These are phyloP conservation scores for Wickerhamomyces silvicola DNA, from an alignment of 805 yeast species.

Conservation along the genomic window DNA sequence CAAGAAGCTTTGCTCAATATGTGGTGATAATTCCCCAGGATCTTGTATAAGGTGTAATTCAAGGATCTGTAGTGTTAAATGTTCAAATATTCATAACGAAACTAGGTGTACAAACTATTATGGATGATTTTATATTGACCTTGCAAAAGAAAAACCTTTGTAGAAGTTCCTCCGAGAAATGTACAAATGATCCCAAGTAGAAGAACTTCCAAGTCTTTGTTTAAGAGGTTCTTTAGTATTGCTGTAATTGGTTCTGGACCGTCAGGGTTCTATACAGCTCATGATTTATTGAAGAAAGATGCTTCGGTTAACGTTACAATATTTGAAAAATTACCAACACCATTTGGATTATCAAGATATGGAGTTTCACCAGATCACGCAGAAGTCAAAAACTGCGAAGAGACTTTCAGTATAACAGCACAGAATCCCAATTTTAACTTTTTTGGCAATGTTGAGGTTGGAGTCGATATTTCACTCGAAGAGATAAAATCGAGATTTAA, in stretches of 20 bases:
- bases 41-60: slow-evolving; percentile 35
- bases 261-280: slow-evolving; percentile 88
- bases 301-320: slow-evolving; percentile 47
- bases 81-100: slow-evolving; percentile 35
- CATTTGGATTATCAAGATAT: slow-evolving; percentile 83
- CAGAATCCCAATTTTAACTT: slow-evolving; percentile 40
- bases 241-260: slow-evolving; percentile 91
- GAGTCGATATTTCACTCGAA: slow-evolving; percentile 48
- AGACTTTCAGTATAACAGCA: slow-evolving; percentile 51
- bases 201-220: background rate
- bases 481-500: slow-evolving; percentile 54
- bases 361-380: slow-evolving; percentile 99
- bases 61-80: slow-evolving; percentile 36
- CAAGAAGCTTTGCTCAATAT: slow-evolving; percentile 38
- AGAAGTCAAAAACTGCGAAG: slow-evolving; percentile 78
- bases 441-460: slow-evolving; percentile 68
- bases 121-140: too few species aligned
- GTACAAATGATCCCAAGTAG: background rate
- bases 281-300: slow-evolving; percentile 54
- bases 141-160: too few species aligned
- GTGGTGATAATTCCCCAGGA: slow-evolving; percentile 37
- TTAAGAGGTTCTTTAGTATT: slow-evolving; percentile 5
- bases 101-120: slow-evolving; percentile 34
- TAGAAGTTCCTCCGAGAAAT: too few species aligned
- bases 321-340: slow-evolving; percentile 82